Base-by-base conservation (phyloP, 2,329 filamentous ascomycete species). In the Botrytis fragariae region DNA sequence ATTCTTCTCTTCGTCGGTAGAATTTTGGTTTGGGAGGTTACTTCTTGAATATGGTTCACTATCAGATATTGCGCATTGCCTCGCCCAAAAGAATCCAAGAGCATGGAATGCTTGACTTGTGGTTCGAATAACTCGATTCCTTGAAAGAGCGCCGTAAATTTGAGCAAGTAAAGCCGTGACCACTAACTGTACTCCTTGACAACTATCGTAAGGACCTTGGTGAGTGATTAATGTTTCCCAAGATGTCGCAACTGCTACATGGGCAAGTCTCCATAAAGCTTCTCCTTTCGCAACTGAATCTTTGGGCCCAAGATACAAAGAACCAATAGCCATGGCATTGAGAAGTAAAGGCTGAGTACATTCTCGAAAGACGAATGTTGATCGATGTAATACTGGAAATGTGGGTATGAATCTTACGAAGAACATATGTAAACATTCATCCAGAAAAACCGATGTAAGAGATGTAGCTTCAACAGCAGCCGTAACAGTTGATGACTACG, bases 371-470 rank as follows among this genome's bases (percentile, higher is more conserved):
- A 84, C 80, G 39, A 85, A 85, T 0, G 83, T 85, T 45, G 83
- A 81, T 73, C 82, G 79, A 77, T 85, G 83, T 25, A 85, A 76
- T n/a, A 85, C 79, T 8, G 83, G 84, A 71, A 85, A 85, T 1
- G 83, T 84, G 4, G 84, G 84, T 39, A 84, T 84, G 73, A 85
- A 84, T 25, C 83, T 81, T 22, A 81, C 80, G 72, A 85, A 85
- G 77, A 85, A 85, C 83, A 85, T 84, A 73, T 85, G 84, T 25
- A 85, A 76, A 74, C 83, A 84, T 75, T 84, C 83, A 71, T 85
- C 84, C 12, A 85, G 78, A 54, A 85, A 85, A 32, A 84, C 82
- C 0, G 84, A 85, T 32, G 82, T 85, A 29, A 85, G 81, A 3
- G 82, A 84, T 1, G 80, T 84, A 32, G 82, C 80, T 75, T 84